A percentile compares a stretch with the other conserved stretches of the same genome.
phyloP scores from a whole-genome alignment of 1,139 yeast genomes.

The Kodamaea suecica region DNA sequence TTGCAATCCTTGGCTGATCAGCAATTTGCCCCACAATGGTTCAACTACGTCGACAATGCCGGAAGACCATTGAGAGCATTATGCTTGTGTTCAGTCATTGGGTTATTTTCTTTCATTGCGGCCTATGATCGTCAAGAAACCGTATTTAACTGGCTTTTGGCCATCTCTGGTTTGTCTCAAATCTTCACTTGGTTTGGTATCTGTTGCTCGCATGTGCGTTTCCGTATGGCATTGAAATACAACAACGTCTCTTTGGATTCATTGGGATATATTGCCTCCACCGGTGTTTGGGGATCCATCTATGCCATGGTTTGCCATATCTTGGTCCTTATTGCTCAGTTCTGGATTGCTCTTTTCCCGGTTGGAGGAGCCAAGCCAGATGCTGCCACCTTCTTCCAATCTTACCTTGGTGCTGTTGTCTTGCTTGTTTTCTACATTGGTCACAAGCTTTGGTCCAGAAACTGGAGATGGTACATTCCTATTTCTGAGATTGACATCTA shows the following conservation, averaged over 20 bases:
- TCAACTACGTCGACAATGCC: slow-evolving; percentile 40
- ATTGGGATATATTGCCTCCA: slow-evolving; percentile 40
- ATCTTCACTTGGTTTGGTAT: slow-evolving; percentile 44
- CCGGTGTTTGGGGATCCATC: slow-evolving; percentile 42
- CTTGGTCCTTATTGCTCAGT: slow-evolving; percentile 39
- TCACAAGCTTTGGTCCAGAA: slow-evolving; percentile 33
- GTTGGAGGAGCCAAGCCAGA: slow-evolving; percentile 27
- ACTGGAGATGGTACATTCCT: slow-evolving; percentile 31
- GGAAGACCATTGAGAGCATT: slow-evolving; percentile 46
- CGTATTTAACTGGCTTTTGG: slow-evolving; percentile 44
- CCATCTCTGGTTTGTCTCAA: slow-evolving; percentile 43
- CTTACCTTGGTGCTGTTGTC: slow-evolving; percentile 36
- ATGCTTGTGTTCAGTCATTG: slow-evolving; percentile 30
- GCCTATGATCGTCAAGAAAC: slow-evolving; percentile 39
- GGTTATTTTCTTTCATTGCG: slow-evolving; percentile 33
- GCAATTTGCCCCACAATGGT: slow-evolving; percentile 41
- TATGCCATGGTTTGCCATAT: slow-evolving; percentile 34
- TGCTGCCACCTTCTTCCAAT: slow-evolving; percentile 35
- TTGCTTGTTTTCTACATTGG: slow-evolving; percentile 33
- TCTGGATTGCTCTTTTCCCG: slow-evolving; percentile 44
- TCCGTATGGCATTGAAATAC: slow-evolving; percentile 39
- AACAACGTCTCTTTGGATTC: slow-evolving; percentile 33
- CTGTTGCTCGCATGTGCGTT: slow-evolving; percentile 41
- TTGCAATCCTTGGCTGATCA: slow-evolving; percentile 44
- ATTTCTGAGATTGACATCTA: slow-evolving; percentile 35